These are phyloP conservation scores for Aureobasidium namibiae DNA, from an alignment of 2,329 filamentous ascomycete genomes.

Conservation along the genomic window DNA sequence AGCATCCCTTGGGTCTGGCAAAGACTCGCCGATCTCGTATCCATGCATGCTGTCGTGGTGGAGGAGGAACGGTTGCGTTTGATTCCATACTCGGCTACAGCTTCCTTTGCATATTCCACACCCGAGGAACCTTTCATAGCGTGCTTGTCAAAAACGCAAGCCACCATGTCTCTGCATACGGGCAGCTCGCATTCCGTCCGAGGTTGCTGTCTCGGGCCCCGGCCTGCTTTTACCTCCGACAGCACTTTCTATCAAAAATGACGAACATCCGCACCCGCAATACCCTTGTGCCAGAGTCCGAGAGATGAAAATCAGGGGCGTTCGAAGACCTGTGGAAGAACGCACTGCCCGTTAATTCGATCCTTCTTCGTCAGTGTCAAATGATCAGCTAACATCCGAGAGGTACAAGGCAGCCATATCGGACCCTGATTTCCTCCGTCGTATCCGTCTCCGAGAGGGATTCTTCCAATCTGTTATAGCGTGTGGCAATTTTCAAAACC, in stretches of 20 bases:
- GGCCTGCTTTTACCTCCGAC: neutral
- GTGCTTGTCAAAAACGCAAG: constrained; percentile 6
- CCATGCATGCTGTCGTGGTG: neutral
- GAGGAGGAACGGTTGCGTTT: neutral
- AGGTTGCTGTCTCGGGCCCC: neutral
- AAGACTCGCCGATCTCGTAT: neutral
- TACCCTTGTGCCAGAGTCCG: neutral
- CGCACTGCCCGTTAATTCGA: neutral
- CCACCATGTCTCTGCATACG: neutral
- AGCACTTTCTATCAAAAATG: neutral
- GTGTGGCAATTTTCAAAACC: no score
- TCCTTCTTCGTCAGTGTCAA: neutral
- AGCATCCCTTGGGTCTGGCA: neutral
- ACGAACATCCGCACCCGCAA: constrained; percentile 4
- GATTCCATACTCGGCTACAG: neutral
- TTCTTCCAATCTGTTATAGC: neutral
- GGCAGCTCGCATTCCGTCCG: neutral
- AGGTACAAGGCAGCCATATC: neutral
- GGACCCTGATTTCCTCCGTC: neutral
- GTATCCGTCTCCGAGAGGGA: neutral
- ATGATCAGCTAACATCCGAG: neutral
- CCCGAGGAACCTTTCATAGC: constrained; percentile 5
- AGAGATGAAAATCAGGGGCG: neutral
- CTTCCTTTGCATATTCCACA: neutral
- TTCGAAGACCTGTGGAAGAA: neutral